A percentile compares a stretch with the other conserved stretches of the same genome.
phyloP scores from a whole-genome alignment of 2,329 filamentous ascomycete genomes.

The Colletotrichum plurivorum region DNA sequence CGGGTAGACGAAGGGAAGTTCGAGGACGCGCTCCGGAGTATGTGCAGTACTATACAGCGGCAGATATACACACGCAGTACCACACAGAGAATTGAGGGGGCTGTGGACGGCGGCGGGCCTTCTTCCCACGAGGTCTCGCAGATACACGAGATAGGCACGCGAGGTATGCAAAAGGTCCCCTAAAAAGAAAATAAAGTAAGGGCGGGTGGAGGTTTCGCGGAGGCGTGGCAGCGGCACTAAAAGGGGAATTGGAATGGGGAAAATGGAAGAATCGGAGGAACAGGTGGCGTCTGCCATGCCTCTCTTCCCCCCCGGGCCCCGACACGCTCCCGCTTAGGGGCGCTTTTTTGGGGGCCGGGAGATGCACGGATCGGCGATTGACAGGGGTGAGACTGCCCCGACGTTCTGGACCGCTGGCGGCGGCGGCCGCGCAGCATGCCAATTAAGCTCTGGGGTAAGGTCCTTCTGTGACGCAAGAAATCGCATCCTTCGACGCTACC shows the following conservation, averaged over 20 bases:
- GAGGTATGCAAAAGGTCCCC: neutral
- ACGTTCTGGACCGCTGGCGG: slow-evolving; percentile 16
- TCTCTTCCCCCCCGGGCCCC: neutral
- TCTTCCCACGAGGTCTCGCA: neutral
- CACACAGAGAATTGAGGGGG: neutral
- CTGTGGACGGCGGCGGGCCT: neutral
- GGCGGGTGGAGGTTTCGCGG: slow-evolving; percentile 11
- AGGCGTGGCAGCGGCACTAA: slow-evolving; percentile 1
- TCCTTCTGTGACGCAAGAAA: slow-evolving; percentile 36
- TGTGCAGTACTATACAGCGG: neutral
- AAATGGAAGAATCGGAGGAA: slow-evolving; percentile 35
- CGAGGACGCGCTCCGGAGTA: neutral
- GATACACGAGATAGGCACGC: neutral
- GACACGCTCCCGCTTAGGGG: slow-evolving; percentile 5
- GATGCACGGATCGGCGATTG: slow-evolving; percentile 37
- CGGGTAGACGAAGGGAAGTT: neutral
- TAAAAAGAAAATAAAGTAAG: slow-evolving; percentile 7
- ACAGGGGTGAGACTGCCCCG: slow-evolving; percentile 17
- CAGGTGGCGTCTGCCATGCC: slow-evolving; percentile 38
- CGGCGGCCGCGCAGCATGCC: neutral
- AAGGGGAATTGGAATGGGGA: slow-evolving; percentile 32
- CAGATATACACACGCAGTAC: too few relatives aligned
- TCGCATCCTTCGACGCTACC: slow-evolving; percentile 27
- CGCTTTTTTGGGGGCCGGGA: slow-evolving; percentile 32
- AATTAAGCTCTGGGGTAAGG: slow-evolving; percentile 29